A percentile compares a stretch with the other conserved stretches of the same genome.
These are phyloP conservation scores for Calocybe cyanea DNA, from an alignment of 768 basidiomycete genomes.

Conservation along the genomic window DNA sequence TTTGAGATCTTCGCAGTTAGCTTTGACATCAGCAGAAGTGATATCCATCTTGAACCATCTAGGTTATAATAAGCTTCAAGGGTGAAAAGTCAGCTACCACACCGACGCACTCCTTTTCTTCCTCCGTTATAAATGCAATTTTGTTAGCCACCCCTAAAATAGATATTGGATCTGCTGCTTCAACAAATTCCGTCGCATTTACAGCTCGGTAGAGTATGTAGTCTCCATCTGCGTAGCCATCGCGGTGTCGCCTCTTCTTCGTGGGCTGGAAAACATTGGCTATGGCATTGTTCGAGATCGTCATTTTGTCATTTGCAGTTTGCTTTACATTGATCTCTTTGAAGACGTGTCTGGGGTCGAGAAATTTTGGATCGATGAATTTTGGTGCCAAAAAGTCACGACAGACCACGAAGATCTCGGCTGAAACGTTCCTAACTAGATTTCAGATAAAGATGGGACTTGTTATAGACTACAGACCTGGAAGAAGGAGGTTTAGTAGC, in stretches of 20 bases:
- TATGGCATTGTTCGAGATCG: conserved; percentile 63
- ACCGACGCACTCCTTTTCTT: conserved; percentile 70
- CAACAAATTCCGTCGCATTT: conserved; percentile 69
- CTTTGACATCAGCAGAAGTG: conserved; percentile 76
- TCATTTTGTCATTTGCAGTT: conserved; percentile 45
- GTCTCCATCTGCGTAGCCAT: conserved; percentile 94
- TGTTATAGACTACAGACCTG: conserved; percentile 44
- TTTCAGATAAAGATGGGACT: conserved; percentile 4
- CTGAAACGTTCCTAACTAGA: conserved; percentile 84
- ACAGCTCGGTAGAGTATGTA: conserved; percentile 82
- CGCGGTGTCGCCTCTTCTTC: conserved; percentile 89
- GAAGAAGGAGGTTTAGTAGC: conserved; percentile 99
- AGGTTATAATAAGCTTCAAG: conserved; percentile 8
- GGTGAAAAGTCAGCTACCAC: conserved; percentile 1
- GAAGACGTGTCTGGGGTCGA: conserved; percentile 97
- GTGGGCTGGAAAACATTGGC: conserved; percentile 96
- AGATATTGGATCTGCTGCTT: conserved; percentile 66
- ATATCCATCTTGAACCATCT: conserved; percentile 73
- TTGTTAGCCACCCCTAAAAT: conserved; percentile 76
- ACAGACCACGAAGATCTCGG: conserved; percentile 99
- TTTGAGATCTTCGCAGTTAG: conserved; percentile 89
- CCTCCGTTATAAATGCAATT: conserved; percentile 73
- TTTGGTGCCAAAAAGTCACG: conserved; percentile 92
- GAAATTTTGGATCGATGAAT: conserved; percentile 95
- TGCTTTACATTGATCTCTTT: conserved; percentile 70